Evolutionary conservation across 1,284 basidiomycete species (phyloP).

Genomic region (Rhodotorula sp.): DNA sequence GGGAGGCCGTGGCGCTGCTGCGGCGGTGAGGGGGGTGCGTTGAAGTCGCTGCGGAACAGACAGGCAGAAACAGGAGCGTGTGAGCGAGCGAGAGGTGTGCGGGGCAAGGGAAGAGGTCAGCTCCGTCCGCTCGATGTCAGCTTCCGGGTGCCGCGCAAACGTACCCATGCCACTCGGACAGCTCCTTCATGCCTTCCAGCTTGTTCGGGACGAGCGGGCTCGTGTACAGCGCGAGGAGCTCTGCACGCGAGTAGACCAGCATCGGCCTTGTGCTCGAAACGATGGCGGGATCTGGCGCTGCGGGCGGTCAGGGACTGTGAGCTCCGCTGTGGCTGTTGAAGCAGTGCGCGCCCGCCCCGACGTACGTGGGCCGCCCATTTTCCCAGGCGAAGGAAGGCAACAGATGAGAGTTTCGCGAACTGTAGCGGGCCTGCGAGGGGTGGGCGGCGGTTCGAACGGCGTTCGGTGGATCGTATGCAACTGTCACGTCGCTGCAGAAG

Average conservation of each 20-base stretch:
- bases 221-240: conserved; percentile 27
- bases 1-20: conserved; percentile 10
- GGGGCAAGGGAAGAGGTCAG: neutral
- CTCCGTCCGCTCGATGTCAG: neutral
- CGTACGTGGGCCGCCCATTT: too few relatives aligned
- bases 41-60: conserved; percentile 38
- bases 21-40: conserved; percentile 27
- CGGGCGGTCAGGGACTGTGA: neutral
- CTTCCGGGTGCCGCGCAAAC: neutral
- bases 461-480: too few relatives aligned
- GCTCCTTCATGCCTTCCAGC: conserved; percentile 36
- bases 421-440: too few relatives aligned
- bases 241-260: conserved; percentile 23
- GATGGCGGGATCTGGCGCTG: conserved; percentile 10
- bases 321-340: neutral
- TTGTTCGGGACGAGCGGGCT: conserved; percentile 33
- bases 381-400: too few relatives aligned
- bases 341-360: too few relatives aligned
- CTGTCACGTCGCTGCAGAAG: too few relatives aligned
- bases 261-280: conserved; percentile 5
- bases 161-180: conserved; percentile 39
- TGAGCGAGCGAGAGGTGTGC: neutral
- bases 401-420: too few relatives aligned
- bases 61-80: too few relatives aligned
- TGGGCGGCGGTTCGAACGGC: too few relatives aligned